phyloP scores from a whole-genome alignment of 345 rosid genomes.

The Pelargonium nanum region DNA sequence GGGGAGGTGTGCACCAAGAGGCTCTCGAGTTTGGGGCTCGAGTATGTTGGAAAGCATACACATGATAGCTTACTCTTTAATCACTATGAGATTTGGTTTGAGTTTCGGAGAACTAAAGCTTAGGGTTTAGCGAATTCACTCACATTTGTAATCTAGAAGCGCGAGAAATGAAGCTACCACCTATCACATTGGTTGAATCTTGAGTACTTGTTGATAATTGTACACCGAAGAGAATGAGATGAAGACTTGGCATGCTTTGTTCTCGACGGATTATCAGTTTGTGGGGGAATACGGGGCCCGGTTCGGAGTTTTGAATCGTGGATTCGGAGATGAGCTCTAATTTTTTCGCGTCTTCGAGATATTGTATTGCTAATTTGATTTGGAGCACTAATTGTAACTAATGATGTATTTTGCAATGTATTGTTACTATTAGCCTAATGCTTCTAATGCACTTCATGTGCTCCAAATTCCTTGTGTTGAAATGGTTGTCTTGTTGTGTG shows the following conservation, averaged over 20 bases:
- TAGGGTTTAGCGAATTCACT: slow-evolving; percentile 13
- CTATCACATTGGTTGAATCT: slow-evolving; percentile 1
- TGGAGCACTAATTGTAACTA: too few species aligned
- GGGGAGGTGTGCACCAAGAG: slow-evolving; percentile 65
- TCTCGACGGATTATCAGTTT: neutral
- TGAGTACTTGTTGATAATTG: neutral
- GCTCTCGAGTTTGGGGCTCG: slow-evolving; percentile 64
- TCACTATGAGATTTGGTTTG: slow-evolving; percentile 95
- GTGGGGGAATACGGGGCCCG: neutral
- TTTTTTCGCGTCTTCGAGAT: too few species aligned
- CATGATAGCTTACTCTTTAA: slow-evolving; percentile 89
- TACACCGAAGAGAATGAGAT: neutral
- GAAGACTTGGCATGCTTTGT: neutral
- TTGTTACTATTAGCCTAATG: too few species aligned
- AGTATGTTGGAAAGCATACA: slow-evolving; percentile 60
- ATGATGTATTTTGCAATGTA: too few species aligned
- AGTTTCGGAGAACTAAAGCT: slow-evolving; percentile 47
- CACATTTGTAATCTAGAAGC: slow-evolving; percentile 1
- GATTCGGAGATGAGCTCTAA: too few species aligned
- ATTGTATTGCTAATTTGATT: too few species aligned
- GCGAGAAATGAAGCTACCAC: slow-evolving; percentile 2
- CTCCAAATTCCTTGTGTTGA: too few species aligned
- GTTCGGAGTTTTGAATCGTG: too few species aligned
- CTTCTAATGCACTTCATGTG: too few species aligned
- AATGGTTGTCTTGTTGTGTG: too few species aligned